A percentile compares a stretch with the other conserved stretches of the same genome.
Evolutionary conservation across 2,329 filamentous ascomycete genomes (phyloP).

Genomic region (Pyricularia grisea): DNA sequence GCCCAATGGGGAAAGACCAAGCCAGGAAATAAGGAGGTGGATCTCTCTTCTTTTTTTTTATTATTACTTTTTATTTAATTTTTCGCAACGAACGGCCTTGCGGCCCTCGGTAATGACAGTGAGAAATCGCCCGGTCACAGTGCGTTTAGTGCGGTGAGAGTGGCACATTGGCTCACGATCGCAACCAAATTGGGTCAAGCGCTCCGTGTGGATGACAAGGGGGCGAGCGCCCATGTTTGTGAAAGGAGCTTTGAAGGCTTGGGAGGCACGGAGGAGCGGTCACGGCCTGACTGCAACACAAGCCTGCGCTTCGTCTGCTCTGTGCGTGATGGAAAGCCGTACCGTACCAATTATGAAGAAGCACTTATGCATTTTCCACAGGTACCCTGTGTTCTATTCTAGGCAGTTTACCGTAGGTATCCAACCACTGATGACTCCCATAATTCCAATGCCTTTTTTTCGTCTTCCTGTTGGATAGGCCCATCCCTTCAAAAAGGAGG

Average conservation of each 20-base stretch:
- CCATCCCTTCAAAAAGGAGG: background rate
- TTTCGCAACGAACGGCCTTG: background rate
- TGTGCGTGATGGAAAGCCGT: background rate
- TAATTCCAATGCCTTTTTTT: background rate
- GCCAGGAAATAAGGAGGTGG: background rate
- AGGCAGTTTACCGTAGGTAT: background rate
- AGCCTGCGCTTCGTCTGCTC: background rate
- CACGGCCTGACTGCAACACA: background rate
- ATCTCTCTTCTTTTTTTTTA: background rate
- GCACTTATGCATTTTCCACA: background rate
- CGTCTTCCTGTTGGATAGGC: background rate
- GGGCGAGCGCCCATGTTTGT: background rate
- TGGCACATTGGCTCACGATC: background rate
- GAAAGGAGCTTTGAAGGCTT: background rate
- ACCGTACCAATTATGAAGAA: background rate
- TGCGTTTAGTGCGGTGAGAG: background rate
- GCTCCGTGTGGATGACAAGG: constrained; percentile 1
- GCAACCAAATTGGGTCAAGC: background rate
- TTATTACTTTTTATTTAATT: background rate
- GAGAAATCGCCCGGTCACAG: background rate
- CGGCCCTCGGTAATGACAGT: background rate
- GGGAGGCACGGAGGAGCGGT: background rate
- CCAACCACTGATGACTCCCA: background rate
- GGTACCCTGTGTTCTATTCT: background rate
- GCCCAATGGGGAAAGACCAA: background rate